A percentile compares a stretch with the other conserved stretches of the same genome.
These are phyloP conservation scores for Dissophora ornata DNA, from an alignment of 192 early-diverging fungal genomes.

Conservation along the genomic window DNA sequence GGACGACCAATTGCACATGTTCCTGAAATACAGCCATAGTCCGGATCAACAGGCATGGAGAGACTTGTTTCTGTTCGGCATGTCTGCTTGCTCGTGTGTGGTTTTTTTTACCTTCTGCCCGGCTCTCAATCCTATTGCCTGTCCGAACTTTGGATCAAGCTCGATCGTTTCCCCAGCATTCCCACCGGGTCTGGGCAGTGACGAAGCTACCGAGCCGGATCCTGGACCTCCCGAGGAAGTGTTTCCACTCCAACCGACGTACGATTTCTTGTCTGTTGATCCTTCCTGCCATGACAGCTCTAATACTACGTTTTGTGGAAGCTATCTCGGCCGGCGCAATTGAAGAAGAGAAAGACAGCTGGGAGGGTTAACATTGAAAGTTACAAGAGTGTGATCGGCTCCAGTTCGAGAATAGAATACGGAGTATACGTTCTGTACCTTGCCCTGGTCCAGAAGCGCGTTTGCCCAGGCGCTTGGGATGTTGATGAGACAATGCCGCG, in stretches of 20 bases:
- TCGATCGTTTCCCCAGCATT: constrained; percentile 65
- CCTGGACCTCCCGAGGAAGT: constrained; percentile 48
- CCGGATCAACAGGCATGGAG: no score
- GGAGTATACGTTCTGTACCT: constrained; percentile 54
- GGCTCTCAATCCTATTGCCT: constrained; percentile 68
- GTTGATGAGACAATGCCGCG: constrained; percentile 78
- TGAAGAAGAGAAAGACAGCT: not conserved
- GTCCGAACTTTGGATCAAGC: constrained; percentile 78
- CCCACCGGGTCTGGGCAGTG: constrained; percentile 52
- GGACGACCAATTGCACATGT: no score
- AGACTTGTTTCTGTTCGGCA: no score
- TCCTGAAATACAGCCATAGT: not conserved
- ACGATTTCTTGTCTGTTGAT: constrained; percentile 57
- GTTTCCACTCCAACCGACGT: constrained; percentile 76
- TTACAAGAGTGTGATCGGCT: no score
- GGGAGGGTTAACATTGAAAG: not conserved
- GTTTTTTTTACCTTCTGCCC: constrained; percentile 65
- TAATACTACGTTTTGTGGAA: constrained; percentile 71
- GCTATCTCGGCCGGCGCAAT: constrained; percentile 23
- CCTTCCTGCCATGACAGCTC: constrained; percentile 64
- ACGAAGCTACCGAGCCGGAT: constrained; percentile 39
- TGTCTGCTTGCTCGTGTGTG: no score
- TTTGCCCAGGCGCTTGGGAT: constrained; percentile 79
- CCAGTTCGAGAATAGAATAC: no score
- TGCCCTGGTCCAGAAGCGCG: constrained; percentile 75